A percentile compares a stretch with the other conserved stretches of the same genome.
phyloP scores from a whole-genome alignment of 192 early-diverging fungal species.

The Coemansia sp. region DNA sequence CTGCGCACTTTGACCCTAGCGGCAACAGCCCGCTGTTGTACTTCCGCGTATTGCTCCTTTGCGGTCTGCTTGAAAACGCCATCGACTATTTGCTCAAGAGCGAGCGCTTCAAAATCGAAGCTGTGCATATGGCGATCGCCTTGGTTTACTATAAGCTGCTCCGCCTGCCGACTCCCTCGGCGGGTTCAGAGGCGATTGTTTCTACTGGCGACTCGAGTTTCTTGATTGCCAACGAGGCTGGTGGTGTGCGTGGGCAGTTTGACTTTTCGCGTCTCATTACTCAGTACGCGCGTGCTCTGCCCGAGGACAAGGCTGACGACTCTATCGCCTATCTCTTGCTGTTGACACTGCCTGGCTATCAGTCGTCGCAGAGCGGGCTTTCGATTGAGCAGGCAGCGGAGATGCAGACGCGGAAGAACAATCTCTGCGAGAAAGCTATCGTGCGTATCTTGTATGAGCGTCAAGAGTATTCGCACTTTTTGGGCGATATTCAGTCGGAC shows the following conservation, averaged over 20 bases:
- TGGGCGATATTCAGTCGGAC: slow-evolving; percentile 60
- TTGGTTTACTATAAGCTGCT: slow-evolving; percentile 81
- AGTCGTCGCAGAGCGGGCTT: not conserved
- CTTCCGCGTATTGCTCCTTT: slow-evolving; percentile 80
- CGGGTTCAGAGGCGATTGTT: not conserved
- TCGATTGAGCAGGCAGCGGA: not conserved
- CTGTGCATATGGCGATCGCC: slow-evolving; percentile 88
- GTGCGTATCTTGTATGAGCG: slow-evolving; percentile 61
- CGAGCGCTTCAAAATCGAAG: slow-evolving; percentile 72
- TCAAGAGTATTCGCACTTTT: slow-evolving; percentile 60
- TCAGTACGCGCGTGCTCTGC: slow-evolving; percentile 46
- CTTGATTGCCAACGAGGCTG: slow-evolving; percentile 13
- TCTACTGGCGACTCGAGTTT: slow-evolving; percentile 25
- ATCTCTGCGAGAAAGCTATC: slow-evolving; percentile 34
- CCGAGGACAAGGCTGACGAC: slow-evolving; percentile 30
- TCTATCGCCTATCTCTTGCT: slow-evolving; percentile 46
- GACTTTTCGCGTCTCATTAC: slow-evolving; percentile 38
- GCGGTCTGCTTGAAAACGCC: slow-evolving; percentile 92
- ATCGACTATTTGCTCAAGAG: slow-evolving; percentile 70
- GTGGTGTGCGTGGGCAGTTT: slow-evolving; percentile 10
- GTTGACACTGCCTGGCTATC: slow-evolving; percentile 28
- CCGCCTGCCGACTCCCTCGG: slow-evolving; percentile 58
- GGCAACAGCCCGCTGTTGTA: slow-evolving; percentile 74
- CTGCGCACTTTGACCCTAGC: slow-evolving; percentile 70
- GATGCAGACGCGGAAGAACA: slow-evolving; percentile 15